Percentiles rank a stretch among this genome's conserved stretches.
phyloP scores from a whole-genome alignment of 2,329 filamentous ascomycete species.

The Fusarium ramigenum region DNA sequence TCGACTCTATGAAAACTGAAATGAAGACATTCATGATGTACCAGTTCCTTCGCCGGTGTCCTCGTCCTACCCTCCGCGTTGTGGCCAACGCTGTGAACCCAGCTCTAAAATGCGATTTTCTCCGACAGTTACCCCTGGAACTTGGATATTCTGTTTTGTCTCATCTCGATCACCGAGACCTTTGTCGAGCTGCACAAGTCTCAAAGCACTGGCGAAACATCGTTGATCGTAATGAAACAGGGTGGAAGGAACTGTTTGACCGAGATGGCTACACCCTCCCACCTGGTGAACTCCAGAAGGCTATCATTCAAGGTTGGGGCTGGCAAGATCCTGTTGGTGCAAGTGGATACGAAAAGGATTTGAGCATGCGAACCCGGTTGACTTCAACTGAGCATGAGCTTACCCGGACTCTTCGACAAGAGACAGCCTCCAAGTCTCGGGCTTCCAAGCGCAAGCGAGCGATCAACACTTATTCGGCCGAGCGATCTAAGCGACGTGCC shows the following conservation, averaged over 20 bases:
- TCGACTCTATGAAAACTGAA: constrained; percentile 88
- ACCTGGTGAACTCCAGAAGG: constrained; percentile 82
- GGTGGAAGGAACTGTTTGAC: constrained; percentile 94
- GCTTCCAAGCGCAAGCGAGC: constrained; percentile 67
- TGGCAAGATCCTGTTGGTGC: constrained; percentile 88
- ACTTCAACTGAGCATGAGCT: constrained; percentile 64
- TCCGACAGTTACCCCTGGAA: constrained; percentile 84
- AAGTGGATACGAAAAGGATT: constrained; percentile 81
- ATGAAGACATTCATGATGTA: constrained; percentile 98
- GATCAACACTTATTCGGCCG: constrained; percentile 56
- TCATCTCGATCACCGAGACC: constrained; percentile 84
- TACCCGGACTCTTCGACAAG: constrained; percentile 53
- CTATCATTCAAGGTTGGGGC: constrained; percentile 93
- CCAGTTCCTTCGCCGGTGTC: constrained; percentile 87
- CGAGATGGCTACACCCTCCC: constrained; percentile 82
- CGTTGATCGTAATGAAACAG: constrained; percentile 91
- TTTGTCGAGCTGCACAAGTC: constrained; percentile 91
- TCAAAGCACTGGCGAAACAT: constrained; percentile 94
- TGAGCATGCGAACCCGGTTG: constrained; percentile 68
- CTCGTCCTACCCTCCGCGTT: constrained; percentile 87
- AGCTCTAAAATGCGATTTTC: constrained; percentile 92
- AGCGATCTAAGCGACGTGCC: constrained; percentile 64
- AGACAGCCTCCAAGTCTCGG: constrained; percentile 56
- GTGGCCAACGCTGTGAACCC: constrained; percentile 93
- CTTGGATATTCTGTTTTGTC: constrained; percentile 87